These are phyloP conservation scores for Rhodotorula sp. DNA, from an alignment of 1,284 basidiomycete genomes.

Conservation along the genomic window DNA sequence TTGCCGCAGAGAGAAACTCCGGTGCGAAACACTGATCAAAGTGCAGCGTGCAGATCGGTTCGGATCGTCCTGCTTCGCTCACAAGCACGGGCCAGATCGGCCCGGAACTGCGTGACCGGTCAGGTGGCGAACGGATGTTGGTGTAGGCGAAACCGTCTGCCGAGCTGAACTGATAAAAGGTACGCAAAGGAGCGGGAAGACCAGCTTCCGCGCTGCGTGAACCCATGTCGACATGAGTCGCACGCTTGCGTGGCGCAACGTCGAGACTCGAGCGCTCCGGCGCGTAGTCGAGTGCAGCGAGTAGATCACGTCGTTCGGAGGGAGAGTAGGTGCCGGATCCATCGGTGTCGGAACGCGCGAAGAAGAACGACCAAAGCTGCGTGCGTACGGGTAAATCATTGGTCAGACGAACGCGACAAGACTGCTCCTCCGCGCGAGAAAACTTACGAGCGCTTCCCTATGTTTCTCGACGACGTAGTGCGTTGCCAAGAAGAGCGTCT, in stretches of 20 bases:
- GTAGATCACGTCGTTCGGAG: constrained; percentile 18
- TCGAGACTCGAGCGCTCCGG: background rate
- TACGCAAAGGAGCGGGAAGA: constrained; percentile 6
- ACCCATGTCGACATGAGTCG: background rate
- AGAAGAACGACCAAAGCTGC: constrained; percentile 35
- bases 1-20: constrained; percentile 25
- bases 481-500: constrained; percentile 16
- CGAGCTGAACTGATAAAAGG: constrained; percentile 18
- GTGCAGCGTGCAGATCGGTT: constrained; percentile 22
- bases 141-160: constrained; percentile 29
- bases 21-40: constrained; percentile 25
- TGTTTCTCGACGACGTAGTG: constrained; percentile 37
- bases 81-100: background rate
- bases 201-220: background rate
- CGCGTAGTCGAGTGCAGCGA: background rate
- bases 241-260: background rate
- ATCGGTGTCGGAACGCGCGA: constrained; percentile 19
- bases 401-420: no score
- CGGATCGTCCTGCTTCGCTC: background rate
- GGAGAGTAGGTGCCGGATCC: constrained; percentile 19
- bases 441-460: constrained; percentile 33
- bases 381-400: background rate
- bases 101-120: background rate
- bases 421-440: accelerated
- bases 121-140: background rate